phyloP scores from a whole-genome alignment of 495 filamentous ascomycete species.

The Xylaria castorea region DNA sequence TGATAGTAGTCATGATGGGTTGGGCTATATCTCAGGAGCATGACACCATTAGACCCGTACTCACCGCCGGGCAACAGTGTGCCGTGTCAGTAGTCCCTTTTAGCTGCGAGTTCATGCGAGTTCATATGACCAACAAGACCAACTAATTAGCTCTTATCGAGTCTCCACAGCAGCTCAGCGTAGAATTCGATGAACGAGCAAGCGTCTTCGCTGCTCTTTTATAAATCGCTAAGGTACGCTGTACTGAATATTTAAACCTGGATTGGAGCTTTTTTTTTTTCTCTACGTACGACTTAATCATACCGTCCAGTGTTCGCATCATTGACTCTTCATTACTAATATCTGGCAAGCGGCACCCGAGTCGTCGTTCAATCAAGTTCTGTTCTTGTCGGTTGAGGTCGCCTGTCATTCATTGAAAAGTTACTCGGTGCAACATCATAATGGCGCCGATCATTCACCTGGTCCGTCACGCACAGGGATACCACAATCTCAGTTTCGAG shows the following conservation, averaged over 20 bases:
- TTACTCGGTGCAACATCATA: background rate
- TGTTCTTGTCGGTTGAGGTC: background rate
- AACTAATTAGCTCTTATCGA: background rate
- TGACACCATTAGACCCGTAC: background rate
- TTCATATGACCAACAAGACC: slow-evolving; percentile 18
- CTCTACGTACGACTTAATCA: background rate
- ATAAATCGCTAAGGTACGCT: background rate
- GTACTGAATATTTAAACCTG: background rate
- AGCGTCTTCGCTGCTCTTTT: slow-evolving; percentile 12
- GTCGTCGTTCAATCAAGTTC: background rate
- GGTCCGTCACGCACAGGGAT: slow-evolving; percentile 66
- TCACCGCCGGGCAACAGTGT: background rate
- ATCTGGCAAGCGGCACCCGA: background rate
- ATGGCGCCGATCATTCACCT: slow-evolving; percentile 60
- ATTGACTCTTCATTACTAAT: background rate
- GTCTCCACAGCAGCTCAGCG: slow-evolving; percentile 17
- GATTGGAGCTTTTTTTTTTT: background rate
- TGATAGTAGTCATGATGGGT: slow-evolving; percentile 5
- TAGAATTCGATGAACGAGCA: background rate
- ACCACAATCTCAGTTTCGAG: slow-evolving; percentile 77
- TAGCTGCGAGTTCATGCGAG: slow-evolving; percentile 1
- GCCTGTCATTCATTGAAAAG: background rate
- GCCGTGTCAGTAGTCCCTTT: background rate
- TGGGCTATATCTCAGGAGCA: background rate
- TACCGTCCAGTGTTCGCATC: background rate